Evolutionary conservation across 257 asterid genomes (phyloP).

Genomic region (Ehretia macrophylla): DNA sequence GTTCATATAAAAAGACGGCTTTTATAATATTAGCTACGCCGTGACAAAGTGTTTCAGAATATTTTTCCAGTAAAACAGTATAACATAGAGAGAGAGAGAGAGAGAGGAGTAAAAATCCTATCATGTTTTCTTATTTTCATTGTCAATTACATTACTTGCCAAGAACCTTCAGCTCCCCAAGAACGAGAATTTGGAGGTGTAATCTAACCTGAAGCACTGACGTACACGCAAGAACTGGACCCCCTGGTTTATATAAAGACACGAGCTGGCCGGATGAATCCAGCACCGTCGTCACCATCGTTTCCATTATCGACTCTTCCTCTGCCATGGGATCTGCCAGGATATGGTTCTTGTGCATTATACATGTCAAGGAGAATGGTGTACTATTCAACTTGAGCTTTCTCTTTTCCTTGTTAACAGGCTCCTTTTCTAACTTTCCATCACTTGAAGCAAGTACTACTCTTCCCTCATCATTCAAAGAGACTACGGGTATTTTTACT

Average conservation of each 20-base stretch:
- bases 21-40: not conserved
- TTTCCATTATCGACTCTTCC: slow-evolving; percentile 95
- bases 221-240: slow-evolving; percentile 68
- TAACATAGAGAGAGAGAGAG: too few species aligned
- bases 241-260: slow-evolving; percentile 87
- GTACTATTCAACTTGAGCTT: slow-evolving; percentile 50
- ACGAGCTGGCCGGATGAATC: slow-evolving; percentile 73
- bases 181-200: not conserved
- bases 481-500: slow-evolving; percentile 83
- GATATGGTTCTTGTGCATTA: slow-evolving; percentile 82
- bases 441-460: slow-evolving; percentile 58
- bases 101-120: too few species aligned
- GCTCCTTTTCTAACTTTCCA: slow-evolving; percentile 50
- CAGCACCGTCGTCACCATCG: slow-evolving; percentile 64
- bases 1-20: not conserved
- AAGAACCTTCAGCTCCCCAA: not conserved
- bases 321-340: slow-evolving; percentile 93
- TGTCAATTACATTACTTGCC: not conserved
- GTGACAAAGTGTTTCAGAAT: not conserved
- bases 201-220: slow-evolving; percentile 72
- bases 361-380: slow-evolving; percentile 75
- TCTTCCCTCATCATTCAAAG: slow-evolving; percentile 80
- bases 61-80: not conserved
- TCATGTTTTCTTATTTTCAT: not conserved
- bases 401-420: slow-evolving; percentile 71